Evolutionary conservation across 306 rosid genomes (phyloP).

Genomic region (Trifolium repens): DNA sequence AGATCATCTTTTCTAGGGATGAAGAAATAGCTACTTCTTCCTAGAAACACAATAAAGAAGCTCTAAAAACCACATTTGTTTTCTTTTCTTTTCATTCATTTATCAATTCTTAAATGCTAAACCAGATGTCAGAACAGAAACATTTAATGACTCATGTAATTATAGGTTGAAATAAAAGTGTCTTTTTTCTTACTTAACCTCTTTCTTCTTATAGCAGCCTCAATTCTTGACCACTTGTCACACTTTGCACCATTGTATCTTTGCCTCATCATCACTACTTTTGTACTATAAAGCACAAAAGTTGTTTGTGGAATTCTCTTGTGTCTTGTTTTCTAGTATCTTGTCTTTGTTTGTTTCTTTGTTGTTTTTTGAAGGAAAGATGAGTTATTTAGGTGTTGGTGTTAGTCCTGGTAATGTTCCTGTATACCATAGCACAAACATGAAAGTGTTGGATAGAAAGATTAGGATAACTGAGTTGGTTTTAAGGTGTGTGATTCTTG

Average conservation of each 20-base stretch:
- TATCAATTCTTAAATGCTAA: constrained; percentile 47
- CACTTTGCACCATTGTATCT: constrained; percentile 26
- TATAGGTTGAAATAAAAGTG: constrained; percentile 31
- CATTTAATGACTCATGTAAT: constrained; percentile 48
- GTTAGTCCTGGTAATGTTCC: constrained; percentile 85
- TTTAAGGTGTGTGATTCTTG: constrained; percentile 66
- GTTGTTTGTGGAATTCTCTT: constrained; percentile 15
- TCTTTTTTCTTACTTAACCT: constrained; percentile 29
- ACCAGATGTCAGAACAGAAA: constrained; percentile 46
- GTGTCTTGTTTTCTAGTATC: neutral
- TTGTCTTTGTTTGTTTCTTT: neutral
- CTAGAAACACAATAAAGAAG: constrained; percentile 43
- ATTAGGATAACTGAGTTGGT: constrained; percentile 73
- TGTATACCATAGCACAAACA: constrained; percentile 57
- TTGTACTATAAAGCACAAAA: neutral
- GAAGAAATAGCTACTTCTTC: constrained; percentile 44
- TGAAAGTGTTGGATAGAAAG: constrained; percentile 60
- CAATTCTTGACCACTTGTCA: constrained; percentile 62
- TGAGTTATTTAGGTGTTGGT: constrained; percentile 81
- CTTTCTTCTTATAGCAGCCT: constrained; percentile 28
- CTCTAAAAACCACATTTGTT: constrained; percentile 42
- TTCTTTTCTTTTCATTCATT: constrained; percentile 30
- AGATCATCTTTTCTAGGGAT: constrained; percentile 46
- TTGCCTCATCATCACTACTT: constrained; percentile 41
- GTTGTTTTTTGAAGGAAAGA: constrained; percentile 39